Base-by-base conservation (phyloP, 2,329 filamentous ascomycete genomes). In the Scedosporium apiospermum region DNA sequence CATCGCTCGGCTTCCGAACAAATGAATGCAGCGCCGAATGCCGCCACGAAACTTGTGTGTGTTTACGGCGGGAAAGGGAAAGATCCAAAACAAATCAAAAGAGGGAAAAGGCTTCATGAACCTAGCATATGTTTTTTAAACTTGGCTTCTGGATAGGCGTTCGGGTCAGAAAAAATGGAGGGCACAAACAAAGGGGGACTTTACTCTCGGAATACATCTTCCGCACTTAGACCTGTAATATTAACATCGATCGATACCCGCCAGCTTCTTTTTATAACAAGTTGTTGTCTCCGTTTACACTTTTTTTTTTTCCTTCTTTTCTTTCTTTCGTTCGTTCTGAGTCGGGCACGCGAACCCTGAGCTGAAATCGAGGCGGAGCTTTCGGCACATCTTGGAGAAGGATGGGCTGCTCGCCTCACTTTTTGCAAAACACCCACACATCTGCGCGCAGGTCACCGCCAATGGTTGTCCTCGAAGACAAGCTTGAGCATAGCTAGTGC, bases 11-110 rank as follows among this genome's bases (percentile, higher is more conserved):
- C 34, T 38, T 38, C 10, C 34, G 2, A 12, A 14, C 3, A 6
- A 38, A 38, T 38, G 34, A 38, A 38, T 12, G 34, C 34, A 38
- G 34, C 34, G 34, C 12, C 44, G 44, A 49, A 49, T 49, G 44
- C 21, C 26, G 9, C n/a, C 30, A 41, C 34, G 53, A 58, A 34
- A 60, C 57, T 44, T 63, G 63, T 51, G 34, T 62, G 61, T 57
- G 62, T 44, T 51, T 46, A 60, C 18, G 51, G 12, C 21, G 51
- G 23, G 51, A 55, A 55, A 12, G 49, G 51, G 30, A 34, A 55
- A 10, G 10, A 21, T 18, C n/a, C 16, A 49, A 49, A 49, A 23
- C 23, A 46, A 46, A 38, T 38, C 34, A 38, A 49, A 49, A 49
- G 44, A 49, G 44, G 44, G 44, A 49, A 38, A 49, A 21, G 44